These are phyloP conservation scores for Pseudopyrenochaeta lycopersici DNA, from an alignment of 2,329 filamentous ascomycete genomes.

Conservation along the genomic window DNA sequence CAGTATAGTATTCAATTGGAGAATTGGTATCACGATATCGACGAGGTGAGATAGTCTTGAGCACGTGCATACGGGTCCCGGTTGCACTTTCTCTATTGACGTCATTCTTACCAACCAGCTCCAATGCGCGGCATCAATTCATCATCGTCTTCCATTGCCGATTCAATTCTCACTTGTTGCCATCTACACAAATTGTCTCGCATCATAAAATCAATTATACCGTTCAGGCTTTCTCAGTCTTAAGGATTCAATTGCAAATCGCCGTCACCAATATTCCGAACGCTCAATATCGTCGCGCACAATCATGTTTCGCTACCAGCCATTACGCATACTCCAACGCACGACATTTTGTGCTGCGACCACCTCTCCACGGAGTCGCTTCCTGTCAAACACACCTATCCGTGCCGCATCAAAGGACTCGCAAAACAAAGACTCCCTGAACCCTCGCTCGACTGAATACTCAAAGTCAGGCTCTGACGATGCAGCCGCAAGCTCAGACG, in stretches of 20 bases:
- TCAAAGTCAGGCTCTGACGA: conserved; percentile 73
- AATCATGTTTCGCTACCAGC: conserved; percentile 37
- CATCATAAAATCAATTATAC: too few relatives aligned
- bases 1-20: too few relatives aligned
- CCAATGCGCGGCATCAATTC: conserved; percentile 9
- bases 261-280: not conserved
- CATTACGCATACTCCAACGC: conserved; percentile 31
- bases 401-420: conserved; percentile 51
- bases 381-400: conserved; percentile 31
- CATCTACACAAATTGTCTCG: too few relatives aligned
- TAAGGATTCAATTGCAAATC: not conserved
- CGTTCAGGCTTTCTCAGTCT: not conserved
- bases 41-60: too few relatives aligned
- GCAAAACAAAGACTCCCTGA: conserved; percentile 66
- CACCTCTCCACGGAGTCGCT: conserved; percentile 11
- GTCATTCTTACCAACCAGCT: conserved; percentile 7
- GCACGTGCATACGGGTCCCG: not conserved
- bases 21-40: too few relatives aligned
- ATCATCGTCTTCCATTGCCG: too few relatives aligned
- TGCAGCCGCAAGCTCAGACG: conserved; percentile 62
- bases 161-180: too few relatives aligned
- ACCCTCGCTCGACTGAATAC: conserved; percentile 72
- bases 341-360: conserved; percentile 1
- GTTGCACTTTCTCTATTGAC: conserved; percentile 1
- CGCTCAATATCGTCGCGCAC: not conserved